Base-by-base conservation (phyloP, 306 rosid species). In the Pyrus communis region DNA sequence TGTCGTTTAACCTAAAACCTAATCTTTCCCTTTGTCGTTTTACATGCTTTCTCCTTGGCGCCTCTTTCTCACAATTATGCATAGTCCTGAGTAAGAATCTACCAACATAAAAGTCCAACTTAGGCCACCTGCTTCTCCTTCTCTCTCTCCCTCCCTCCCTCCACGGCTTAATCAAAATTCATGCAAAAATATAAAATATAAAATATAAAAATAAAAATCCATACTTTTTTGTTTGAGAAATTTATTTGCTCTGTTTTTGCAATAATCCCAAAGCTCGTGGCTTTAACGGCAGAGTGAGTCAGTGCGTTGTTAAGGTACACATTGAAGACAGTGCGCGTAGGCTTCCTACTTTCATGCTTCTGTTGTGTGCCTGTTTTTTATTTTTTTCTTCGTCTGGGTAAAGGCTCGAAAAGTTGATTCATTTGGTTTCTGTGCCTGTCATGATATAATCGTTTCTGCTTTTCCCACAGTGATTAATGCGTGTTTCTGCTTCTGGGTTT, bases 251-350 rank as follows among this genome's bases (percentile, higher is more conserved):
- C 43, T 66, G 76, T 60, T 45, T 75, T 51, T 69, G 60, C 70
- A 63, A 64, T 61, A 43, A 76, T 76, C 84, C 77, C 70, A 76
- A 58, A 57, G 78, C 18, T 73, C 40, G 46, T 57, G 64, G 74
- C 78, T 75, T 80, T 69, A 65, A 57, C 63, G 51, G n/a, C 55
- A 67, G 76, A 18, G 30, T 27, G 43, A 67, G 74, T 9, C 75
- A 77, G 63, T 66, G 52, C 19, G 62, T 75, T 73, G 75, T 71
- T 82, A 79, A 89, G 84, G 83, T 79, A 52, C 77, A 84, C 80
- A 84, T 86, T 69, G 93, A 78, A 71, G 74, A 81, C 75, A 86
- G 82, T 89, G 85, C 83, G 89, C 43, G 91, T 79, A 80, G 25
- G 75, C 75, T 87, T 84, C 87, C 86, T 69, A 27, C 64, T 52